Evolutionary conservation across 2,329 filamentous ascomycete species (phyloP).

Genomic region (Ascochyta lentis): DNA sequence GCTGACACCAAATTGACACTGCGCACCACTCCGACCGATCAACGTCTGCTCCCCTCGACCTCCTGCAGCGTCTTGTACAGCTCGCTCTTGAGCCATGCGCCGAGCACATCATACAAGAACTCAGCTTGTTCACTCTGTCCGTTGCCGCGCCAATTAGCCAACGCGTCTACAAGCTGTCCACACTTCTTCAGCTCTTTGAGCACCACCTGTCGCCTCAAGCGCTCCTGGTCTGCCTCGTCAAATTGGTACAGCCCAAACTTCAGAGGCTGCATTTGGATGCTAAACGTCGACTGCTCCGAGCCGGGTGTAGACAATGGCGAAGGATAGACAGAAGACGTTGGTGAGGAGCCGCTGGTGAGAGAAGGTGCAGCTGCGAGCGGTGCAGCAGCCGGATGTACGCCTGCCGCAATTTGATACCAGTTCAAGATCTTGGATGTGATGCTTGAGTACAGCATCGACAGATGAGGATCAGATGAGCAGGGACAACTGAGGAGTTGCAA

Average conservation of each 20-base stretch:
- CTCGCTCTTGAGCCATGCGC: conserved; percentile 43
- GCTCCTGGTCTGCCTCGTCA: conserved; percentile 37
- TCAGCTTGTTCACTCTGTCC: conserved; percentile 33
- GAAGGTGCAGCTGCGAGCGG: conserved; percentile 20
- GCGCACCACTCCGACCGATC: neutral
- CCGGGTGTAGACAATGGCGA: conserved; percentile 28
- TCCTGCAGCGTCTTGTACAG: conserved; percentile 37
- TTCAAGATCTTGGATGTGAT: conserved; percentile 43
- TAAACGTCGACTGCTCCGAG: conserved; percentile 24
- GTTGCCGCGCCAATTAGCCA: conserved; percentile 36
- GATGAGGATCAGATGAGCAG: conserved; percentile 43
- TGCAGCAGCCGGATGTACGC: conserved; percentile 25
- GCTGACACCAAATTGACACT: neutral
- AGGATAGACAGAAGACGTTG: conserved; percentile 26
- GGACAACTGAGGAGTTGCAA: conserved; percentile 38
- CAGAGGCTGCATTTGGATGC: conserved; percentile 32
- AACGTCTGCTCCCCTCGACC: conserved; percentile 26
- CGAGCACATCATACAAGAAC: conserved; percentile 41
- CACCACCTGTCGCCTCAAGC: conserved; percentile 34
- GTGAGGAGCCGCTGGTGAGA: conserved; percentile 20
- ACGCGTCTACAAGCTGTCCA: conserved; percentile 36
- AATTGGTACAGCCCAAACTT: conserved; percentile 38
- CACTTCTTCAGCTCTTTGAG: conserved; percentile 39
- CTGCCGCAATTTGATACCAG: conserved; percentile 43
- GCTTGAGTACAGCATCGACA: conserved; percentile 46